Conservation (phyloP, 208 protist genomes). For the Trypanosoma rangeli region DNA sequence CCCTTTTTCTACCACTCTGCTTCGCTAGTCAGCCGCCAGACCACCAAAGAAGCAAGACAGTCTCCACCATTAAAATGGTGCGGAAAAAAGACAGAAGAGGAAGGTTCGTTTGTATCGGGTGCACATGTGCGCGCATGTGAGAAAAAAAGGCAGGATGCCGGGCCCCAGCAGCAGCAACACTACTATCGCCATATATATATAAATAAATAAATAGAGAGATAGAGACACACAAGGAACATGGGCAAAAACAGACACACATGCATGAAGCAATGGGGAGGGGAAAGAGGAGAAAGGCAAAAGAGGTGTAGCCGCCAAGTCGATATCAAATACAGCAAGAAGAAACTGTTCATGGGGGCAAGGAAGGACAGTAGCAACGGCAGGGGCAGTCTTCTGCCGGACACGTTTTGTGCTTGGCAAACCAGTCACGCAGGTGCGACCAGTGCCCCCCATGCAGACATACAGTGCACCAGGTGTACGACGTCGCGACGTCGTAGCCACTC, state of each 20-base stretch:
- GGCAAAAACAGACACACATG: background rate
- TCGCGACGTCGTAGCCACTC: constrained; percentile 46
- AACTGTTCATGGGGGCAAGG: background rate
- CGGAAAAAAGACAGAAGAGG: no score
- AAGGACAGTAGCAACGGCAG: constrained; percentile 53
- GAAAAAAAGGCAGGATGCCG: no score
- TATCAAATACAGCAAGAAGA: background rate
- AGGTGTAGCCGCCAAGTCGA: background rate
- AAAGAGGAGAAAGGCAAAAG: constrained; percentile 13
- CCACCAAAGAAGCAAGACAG: no score
- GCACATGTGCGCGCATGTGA: no score
- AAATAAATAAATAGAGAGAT: no score
- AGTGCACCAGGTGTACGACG: constrained; percentile 84
- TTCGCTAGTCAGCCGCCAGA: no score
- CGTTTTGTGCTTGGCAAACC: constrained; percentile 81
- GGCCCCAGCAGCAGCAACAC: no score
- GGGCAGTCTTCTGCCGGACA: constrained; percentile 85
- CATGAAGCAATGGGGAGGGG: background rate
- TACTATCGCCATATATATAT: no score
- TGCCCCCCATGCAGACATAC: constrained; percentile 89
- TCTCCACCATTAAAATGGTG: no score
- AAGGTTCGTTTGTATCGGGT: no score
- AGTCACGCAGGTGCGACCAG: constrained; percentile 73
- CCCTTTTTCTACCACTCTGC: no score
- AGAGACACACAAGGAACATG: no score